These are phyloP conservation scores for Gymnopus androsaceus DNA, from an alignment of 1,284 basidiomycete species.

Conservation along the genomic window DNA sequence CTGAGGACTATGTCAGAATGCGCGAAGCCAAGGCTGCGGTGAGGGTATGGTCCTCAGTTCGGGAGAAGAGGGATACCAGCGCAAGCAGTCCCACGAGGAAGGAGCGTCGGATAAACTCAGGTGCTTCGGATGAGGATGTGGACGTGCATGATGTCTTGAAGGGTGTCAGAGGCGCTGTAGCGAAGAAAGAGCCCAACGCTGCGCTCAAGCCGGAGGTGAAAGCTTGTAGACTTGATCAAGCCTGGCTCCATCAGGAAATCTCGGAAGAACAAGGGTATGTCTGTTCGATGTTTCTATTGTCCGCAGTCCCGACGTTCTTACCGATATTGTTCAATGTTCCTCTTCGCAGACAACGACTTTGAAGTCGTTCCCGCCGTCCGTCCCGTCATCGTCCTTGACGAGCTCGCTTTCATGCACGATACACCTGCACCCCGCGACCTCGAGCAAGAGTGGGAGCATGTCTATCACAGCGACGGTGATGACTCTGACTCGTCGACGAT, in stretches of 20 bases:
- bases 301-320: slow-evolving; percentile 1
- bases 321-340: slow-evolving; percentile 3
- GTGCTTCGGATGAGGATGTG: not conserved
- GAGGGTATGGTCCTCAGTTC: slow-evolving; percentile 3
- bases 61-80: not conserved
- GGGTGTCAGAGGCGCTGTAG: slow-evolving; percentile 15
- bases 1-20: slow-evolving; percentile 37
- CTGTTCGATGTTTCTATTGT: slow-evolving; percentile 17
- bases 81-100: no score
- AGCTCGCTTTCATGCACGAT: slow-evolving; percentile 25
- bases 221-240: slow-evolving; percentile 44
- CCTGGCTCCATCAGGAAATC: slow-evolving; percentile 33
- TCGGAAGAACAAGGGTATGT: slow-evolving; percentile 39
- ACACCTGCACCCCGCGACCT: slow-evolving; percentile 22
- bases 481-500: slow-evolving; percentile 19
- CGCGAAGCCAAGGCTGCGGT: slow-evolving; percentile 36
- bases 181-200: slow-evolving; percentile 12
- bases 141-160: slow-evolving; percentile 4
- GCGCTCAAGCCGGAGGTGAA: slow-evolving; percentile 35
- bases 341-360: slow-evolving; percentile 45
- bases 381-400: slow-evolving; percentile 58
- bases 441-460: slow-evolving; percentile 61
- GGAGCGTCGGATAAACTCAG: no score
- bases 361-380: slow-evolving; percentile 53
- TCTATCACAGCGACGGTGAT: slow-evolving; percentile 31